Evolutionary conservation across 2,329 filamentous ascomycete species (phyloP), one percentile per base, ranked within the genome.

Genomic region (Pyricularia pennisetigena): DNA sequence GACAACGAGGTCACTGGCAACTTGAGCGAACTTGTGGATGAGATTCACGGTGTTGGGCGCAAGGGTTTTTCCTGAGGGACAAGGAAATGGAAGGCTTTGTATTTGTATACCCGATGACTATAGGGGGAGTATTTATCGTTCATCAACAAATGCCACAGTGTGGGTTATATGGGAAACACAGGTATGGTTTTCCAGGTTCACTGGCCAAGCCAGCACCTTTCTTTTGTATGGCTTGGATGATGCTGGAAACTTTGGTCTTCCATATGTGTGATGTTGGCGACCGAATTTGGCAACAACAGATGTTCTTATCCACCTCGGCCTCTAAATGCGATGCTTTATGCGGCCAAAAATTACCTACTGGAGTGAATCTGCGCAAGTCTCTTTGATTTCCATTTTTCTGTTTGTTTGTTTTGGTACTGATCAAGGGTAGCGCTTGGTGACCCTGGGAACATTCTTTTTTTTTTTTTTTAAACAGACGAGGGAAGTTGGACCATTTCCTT

Each of bases 11-110:
- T 79, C 66, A 76, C 72, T 68, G 74, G 74, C 62, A 69, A 75
- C 64, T 82, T 81, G 72, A 69, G 71, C 5, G 73, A 76, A 28
- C 71, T 82, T 29, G 68, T 83, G n/a, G 74, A 76, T 35, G 81
- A 82, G 70, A 76, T 83, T 59, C 75, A 81, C 69, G 76, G 81
- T 26, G 24, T 62, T 29, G 24, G 59, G 59, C 24, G 59, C 24
- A 62, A 62, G 24, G 23, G 59, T 16, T 7, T 16, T 62, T 62
- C 24, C 24, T 62, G 59, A 28, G 59, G n/a, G 4, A 62, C 59
- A 20, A 28, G 12, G 10, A 29, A 26, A 12, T 3, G 3, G 24
- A 28, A 62, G 6, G 59, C 59, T 12, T 26, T 62, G 23, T 62
- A 28, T 62, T 62, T 29, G 59, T 26, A 29, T 62, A 28, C 41